These are phyloP conservation scores for Aspergillus tanneri DNA, from an alignment of 2,329 filamentous ascomycete genomes.

Conservation along the genomic window DNA sequence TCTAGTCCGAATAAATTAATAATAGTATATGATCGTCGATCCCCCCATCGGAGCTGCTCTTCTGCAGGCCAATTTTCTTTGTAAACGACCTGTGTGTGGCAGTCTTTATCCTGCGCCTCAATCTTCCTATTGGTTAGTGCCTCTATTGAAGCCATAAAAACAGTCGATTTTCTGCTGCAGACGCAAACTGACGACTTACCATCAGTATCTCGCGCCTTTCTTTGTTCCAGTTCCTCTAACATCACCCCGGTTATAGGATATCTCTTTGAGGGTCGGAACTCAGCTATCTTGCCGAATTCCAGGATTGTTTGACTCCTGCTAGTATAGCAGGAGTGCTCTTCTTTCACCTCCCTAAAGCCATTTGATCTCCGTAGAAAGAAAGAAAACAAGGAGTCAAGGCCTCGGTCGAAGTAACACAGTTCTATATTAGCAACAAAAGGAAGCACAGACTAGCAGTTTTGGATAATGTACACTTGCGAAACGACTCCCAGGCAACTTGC, in stretches of 20 bases:
- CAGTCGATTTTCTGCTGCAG: neutral
- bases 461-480: neutral
- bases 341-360: neutral
- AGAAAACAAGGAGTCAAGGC: neutral
- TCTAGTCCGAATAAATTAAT: neutral
- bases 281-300: neutral
- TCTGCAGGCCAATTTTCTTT: neutral
- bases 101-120: neutral
- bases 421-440: neutral
- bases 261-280: neutral
- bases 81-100: no score
- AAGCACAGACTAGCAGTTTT: neutral
- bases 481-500: neutral
- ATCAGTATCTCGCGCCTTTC: neutral
- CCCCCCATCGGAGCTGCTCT: neutral
- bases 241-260: neutral
- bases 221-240: neutral
- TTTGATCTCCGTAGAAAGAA: neutral
- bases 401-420: neutral
- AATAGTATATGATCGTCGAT: conserved; percentile 1
- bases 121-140: neutral
- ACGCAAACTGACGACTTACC: neutral
- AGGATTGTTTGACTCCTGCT: neutral
- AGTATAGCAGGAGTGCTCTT: neutral
- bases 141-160: neutral